phyloP scores from a whole-genome alignment of 2,329 filamentous ascomycete species.

The Teratosphaeria nubilosa region DNA sequence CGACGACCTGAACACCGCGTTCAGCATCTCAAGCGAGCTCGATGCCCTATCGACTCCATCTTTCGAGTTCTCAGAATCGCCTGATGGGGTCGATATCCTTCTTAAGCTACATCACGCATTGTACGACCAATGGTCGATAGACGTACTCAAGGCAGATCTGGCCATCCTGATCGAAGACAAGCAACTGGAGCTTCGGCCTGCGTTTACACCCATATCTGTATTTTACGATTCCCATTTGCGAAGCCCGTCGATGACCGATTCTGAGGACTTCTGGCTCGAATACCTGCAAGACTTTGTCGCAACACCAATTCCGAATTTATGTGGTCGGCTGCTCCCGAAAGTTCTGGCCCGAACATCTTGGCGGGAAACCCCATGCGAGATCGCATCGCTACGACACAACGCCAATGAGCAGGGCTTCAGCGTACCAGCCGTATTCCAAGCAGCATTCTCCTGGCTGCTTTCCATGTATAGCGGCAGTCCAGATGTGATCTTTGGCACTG shows the following conservation, averaged over 20 bases:
- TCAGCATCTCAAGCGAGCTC: constrained; percentile 14
- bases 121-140: constrained; percentile 87
- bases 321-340: constrained; percentile 24
- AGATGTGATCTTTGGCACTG: constrained; percentile 66
- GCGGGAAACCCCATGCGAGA: constrained; percentile 7
- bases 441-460: constrained; percentile 57
- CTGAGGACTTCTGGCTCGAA: constrained; percentile 57
- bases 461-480: constrained; percentile 50
- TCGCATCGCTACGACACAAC: constrained; percentile 4
- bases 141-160: constrained; percentile 62
- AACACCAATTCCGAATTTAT: constrained; percentile 49
- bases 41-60: constrained; percentile 49
- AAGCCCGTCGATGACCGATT: constrained; percentile 19
- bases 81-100: constrained; percentile 26
- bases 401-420: constrained; percentile 36
- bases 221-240: constrained; percentile 31
- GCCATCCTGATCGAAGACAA: constrained; percentile 37
- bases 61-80: constrained; percentile 42
- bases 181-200: constrained; percentile 13
- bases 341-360: constrained; percentile 14
- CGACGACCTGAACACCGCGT: constrained; percentile 8
- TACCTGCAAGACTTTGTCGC: constrained; percentile 50
- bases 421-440: constrained; percentile 66
- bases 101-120: constrained; percentile 63
- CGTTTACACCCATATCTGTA: constrained; percentile 51